Conservation (phyloP, 1,284 basidiomycete species). For the Cutaneotrichosporon sp. region DNA sequence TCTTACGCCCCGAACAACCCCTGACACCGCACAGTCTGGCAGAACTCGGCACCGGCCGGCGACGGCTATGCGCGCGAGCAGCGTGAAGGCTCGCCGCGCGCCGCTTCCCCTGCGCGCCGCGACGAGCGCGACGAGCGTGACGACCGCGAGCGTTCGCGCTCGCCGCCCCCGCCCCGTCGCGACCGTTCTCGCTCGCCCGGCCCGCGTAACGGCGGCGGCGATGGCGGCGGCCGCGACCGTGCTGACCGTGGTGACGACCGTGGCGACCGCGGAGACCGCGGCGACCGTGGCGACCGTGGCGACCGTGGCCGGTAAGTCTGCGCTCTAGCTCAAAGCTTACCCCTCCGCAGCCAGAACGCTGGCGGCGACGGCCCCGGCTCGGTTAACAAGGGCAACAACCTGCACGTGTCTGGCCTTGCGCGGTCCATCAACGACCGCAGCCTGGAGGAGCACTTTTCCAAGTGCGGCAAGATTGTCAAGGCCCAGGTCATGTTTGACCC, state of each 20-base stretch:
- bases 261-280: slow-evolving; percentile 12
- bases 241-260: not conserved
- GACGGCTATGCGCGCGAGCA: slow-evolving; percentile 21
- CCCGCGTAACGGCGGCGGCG: slow-evolving; percentile 26
- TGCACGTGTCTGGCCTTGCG: slow-evolving; percentile 86
- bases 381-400: slow-evolving; percentile 88
- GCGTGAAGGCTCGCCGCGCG: slow-evolving; percentile 20
- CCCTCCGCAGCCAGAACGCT: slow-evolving; percentile 1
- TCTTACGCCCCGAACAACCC: slow-evolving; percentile 7
- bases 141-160: slow-evolving; percentile 15
- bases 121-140: slow-evolving; percentile 13
- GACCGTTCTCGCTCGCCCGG: slow-evolving; percentile 30
- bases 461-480: slow-evolving; percentile 77
- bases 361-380: slow-evolving; percentile 47
- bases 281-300: slow-evolving; percentile 7
- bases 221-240: slow-evolving; percentile 10
- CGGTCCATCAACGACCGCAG: slow-evolving; percentile 74
- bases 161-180: slow-evolving; percentile 19
- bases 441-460: slow-evolving; percentile 80
- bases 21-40: slow-evolving; percentile 38
- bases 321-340: no score
- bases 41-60: slow-evolving; percentile 26
- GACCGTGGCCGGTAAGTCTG: slow-evolving; percentile 22
- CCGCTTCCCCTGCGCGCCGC: slow-evolving; percentile 14
- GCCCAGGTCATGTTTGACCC: slow-evolving; percentile 96